phyloP scores from a whole-genome alignment of 148 eudicot genomes.

The Diospyros kaki region DNA sequence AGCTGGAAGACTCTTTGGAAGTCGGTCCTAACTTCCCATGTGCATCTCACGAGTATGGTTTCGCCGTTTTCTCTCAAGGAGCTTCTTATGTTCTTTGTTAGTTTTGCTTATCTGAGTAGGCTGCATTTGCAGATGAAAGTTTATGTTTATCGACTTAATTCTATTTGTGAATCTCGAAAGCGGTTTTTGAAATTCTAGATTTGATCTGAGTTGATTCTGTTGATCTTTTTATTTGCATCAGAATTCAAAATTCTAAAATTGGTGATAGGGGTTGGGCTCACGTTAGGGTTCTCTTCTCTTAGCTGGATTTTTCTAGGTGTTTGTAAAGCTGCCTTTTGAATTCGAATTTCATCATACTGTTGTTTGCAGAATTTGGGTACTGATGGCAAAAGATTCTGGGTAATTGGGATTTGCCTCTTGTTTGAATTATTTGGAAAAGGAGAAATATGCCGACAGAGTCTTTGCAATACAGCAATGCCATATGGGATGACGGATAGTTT shows the following conservation, averaged over 20 bases:
- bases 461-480: conserved; percentile 7
- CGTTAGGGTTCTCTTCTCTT: conserved; percentile 7
- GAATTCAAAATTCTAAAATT: conserved; percentile 9
- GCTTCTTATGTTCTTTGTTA: not conserved
- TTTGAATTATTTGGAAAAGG: conserved; percentile 8
- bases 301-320: conserved; percentile 20
- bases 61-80: conserved; percentile 18
- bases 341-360: not conserved
- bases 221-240: conserved; percentile 16
- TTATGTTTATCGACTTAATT: not conserved
- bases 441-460: conserved; percentile 4
- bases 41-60: conserved; percentile 31
- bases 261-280: conserved; percentile 43
- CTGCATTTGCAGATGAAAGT: conserved; percentile 2
- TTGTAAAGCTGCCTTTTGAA: conserved; percentile 6
- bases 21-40: conserved; percentile 51
- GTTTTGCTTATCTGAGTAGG: conserved; percentile 14
- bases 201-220: not conserved
- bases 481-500: conserved; percentile 25
- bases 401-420: conserved; percentile 14
- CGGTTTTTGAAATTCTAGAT: conserved; percentile 5
- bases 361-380: conserved; percentile 2
- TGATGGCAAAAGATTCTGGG: conserved; percentile 23
- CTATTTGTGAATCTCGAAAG: not conserved
- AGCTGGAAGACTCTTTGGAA: conserved; percentile 9